phyloP scores from a whole-genome alignment of 2,329 filamentous ascomycete genomes.

The Fusarium mangiferae region DNA sequence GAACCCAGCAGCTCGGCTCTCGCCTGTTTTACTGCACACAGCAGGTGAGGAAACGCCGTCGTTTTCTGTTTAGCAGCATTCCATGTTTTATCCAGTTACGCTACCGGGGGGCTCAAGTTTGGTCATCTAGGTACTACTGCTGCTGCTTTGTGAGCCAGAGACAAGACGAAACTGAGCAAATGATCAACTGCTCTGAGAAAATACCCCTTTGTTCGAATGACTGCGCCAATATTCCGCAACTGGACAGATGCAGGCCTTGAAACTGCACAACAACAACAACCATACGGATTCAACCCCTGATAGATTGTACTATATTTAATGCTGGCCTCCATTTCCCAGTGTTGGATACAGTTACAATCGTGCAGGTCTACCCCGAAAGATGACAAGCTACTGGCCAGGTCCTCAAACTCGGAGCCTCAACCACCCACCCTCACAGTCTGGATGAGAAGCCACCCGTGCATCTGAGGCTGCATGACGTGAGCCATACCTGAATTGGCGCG shows the following conservation, averaged over 20 bases:
- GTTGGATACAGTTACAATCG: neutral
- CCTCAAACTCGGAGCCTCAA: neutral
- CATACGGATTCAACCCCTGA: neutral
- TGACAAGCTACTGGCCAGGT: neutral
- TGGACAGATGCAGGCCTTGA: neutral
- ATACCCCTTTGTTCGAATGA: neutral
- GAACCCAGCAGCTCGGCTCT: constrained; percentile 1
- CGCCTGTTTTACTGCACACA: constrained; percentile 2
- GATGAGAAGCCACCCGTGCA: neutral
- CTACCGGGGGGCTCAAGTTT: neutral
- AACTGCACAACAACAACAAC: neutral
- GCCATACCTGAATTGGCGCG: neutral
- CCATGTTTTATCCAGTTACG: neutral
- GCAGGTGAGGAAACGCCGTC: neutral
- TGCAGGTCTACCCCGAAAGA: neutral
- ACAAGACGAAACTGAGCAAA: neutral
- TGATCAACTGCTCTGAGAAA: neutral
- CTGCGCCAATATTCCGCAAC: neutral
- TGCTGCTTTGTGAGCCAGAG: neutral
- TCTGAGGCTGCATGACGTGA: neutral
- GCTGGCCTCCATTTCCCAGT: neutral
- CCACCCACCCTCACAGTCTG: neutral
- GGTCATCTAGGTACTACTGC: neutral
- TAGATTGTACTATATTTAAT: neutral
- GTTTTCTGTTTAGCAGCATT: neutral